These are phyloP conservation scores for Akanthomyces muscarius DNA, from an alignment of 2,329 filamentous ascomycete genomes.

Conservation along the genomic window DNA sequence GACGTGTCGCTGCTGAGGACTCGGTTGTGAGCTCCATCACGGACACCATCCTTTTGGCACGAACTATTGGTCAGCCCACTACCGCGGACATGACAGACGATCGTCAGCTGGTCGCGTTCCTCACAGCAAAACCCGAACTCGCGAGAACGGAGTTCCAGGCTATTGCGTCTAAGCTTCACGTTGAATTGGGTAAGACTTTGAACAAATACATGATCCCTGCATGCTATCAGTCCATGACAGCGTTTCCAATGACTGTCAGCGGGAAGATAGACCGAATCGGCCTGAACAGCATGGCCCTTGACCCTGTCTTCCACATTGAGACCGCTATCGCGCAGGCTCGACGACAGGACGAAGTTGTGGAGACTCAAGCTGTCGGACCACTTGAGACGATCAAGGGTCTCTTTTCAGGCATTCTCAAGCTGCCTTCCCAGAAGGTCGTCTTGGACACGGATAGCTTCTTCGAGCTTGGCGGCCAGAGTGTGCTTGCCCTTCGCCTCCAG, in stretches of 20 bases:
- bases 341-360: neutral
- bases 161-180: constrained; percentile 21
- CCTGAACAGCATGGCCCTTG: constrained; percentile 20
- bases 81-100: constrained; percentile 19
- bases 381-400: neutral
- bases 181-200: constrained; percentile 22
- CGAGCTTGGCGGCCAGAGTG: constrained; percentile 26
- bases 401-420: constrained; percentile 1
- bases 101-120: constrained; percentile 24
- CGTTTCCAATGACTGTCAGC: constrained; percentile 23
- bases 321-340: neutral
- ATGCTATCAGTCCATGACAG: constrained; percentile 23
- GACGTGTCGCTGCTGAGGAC: constrained; percentile 21
- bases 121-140: constrained; percentile 22
- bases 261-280: constrained; percentile 25
- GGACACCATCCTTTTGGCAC: constrained; percentile 23
- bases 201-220: constrained; percentile 28
- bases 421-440: neutral
- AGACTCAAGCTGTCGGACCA: neutral
- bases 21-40: constrained; percentile 16
- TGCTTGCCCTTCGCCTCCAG: constrained; percentile 26
- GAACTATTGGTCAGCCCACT: constrained; percentile 15
- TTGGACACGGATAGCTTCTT: constrained; percentile 24
- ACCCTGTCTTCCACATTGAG: constrained; percentile 19
- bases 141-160: constrained; percentile 16